Conservation (phyloP, 345 rosid species). For the Eucalyptus dawsonii region DNA sequence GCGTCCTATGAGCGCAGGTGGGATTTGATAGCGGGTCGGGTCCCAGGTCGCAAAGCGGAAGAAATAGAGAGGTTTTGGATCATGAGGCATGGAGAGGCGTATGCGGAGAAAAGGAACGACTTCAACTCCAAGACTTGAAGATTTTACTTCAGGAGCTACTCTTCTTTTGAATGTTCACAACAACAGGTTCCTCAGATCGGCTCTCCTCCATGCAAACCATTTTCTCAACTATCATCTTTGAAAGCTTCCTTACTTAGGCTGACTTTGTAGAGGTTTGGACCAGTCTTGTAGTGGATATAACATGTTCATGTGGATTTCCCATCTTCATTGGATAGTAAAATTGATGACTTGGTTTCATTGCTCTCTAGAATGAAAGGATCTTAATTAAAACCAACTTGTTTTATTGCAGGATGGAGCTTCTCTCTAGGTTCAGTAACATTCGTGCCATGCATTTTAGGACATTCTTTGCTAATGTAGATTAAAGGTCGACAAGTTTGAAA, state of each 20-base stretch:
- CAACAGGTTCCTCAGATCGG: background rate
- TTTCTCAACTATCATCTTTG: background rate
- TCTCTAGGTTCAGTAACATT: background rate
- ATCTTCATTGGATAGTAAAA: background rate
- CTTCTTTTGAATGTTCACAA: background rate
- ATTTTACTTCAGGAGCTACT: background rate
- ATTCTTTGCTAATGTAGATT: background rate
- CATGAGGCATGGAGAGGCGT: conserved; percentile 11
- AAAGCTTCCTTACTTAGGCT: background rate
- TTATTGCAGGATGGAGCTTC: background rate
- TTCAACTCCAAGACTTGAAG: background rate
- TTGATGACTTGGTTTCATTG: background rate
- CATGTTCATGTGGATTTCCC: background rate
- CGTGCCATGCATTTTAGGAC: background rate
- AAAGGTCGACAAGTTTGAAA: background rate
- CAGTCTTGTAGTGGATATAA: background rate
- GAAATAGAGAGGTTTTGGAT: conserved; percentile 27
- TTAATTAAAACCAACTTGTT: background rate
- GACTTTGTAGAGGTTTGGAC: background rate
- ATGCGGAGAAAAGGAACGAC: background rate
- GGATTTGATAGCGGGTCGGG: conserved; percentile 20
- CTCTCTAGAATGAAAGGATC: background rate
- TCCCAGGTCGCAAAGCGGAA: conserved; percentile 12
- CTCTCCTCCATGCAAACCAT: background rate
- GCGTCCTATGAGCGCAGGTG: background rate